These are phyloP conservation scores for Corymbia citriodora DNA, from an alignment of 441 rosid genomes.

Conservation along the genomic window DNA sequence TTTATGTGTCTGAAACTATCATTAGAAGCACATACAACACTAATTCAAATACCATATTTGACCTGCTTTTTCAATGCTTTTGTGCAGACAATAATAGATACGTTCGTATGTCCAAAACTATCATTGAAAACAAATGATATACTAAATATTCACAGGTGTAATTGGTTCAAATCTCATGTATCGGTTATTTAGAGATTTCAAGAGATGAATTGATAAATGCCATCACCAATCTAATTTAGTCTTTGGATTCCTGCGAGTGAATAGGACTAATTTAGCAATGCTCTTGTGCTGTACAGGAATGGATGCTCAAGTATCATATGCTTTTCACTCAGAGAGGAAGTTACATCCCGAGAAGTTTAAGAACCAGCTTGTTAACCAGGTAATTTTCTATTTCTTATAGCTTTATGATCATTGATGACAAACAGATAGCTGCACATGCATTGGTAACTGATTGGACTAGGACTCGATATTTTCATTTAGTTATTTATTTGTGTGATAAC, in stretches of 20 bases:
- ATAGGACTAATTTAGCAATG: neutral
- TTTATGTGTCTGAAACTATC: neutral
- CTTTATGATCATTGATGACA: neutral
- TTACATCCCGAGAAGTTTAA: slow-evolving; percentile 38
- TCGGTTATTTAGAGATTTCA: neutral
- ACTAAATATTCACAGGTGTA: neutral
- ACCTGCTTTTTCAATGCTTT: neutral
- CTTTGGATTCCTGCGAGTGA: neutral
- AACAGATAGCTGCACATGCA: neutral
- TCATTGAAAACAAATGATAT: neutral
- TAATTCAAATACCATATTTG: neutral
- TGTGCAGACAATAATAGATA: neutral
- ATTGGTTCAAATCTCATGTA: neutral
- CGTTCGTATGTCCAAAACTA: neutral
- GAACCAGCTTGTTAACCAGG: slow-evolving; percentile 45
- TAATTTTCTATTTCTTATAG: neutral
- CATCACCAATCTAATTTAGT: neutral
- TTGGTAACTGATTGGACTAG: neutral
- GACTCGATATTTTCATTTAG: neutral
- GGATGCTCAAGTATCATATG: slow-evolving; percentile 48
- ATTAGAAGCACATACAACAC: neutral
- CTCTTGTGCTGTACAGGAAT: slow-evolving; percentile 21
- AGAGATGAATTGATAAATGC: neutral
- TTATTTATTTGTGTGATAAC: neutral
- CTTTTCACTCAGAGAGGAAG: slow-evolving; percentile 48